Evolutionary conservation across 2,329 filamentous ascomycete genomes (phyloP), one percentile per base, ranked within the genome.

Genomic region (Raffaelea ambrosiae): DNA sequence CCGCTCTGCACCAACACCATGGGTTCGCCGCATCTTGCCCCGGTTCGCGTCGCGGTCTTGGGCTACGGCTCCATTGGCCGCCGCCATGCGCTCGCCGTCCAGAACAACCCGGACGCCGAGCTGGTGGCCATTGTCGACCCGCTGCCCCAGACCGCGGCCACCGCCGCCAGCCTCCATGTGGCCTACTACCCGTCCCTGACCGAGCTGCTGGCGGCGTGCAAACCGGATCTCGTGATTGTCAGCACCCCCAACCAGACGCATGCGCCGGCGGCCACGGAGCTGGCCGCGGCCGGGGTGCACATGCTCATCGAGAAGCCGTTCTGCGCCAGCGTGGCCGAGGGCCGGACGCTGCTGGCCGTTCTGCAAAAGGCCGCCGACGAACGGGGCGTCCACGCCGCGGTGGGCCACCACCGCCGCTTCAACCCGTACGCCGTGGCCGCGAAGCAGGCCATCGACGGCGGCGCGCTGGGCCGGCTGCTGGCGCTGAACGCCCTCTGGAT

Each of bases 381-480:
- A 33, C 26, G 10, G 20, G 20, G 19, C 2, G 49, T 55, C 3
- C 44, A 51, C 7, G 53, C 61, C 0, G 62, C 79, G 1, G 72
- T 77, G 2, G 77, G 76, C 7, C 77, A 81, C 52, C 77, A 81
- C 55, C 67, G 77, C 10, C 69, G 77, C 3, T 81, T 81, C 62
- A 80, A 81, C 54, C 71, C 71, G 0, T 78, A 76, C 57, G 67
- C 78, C 5, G 59, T 67, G 5, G 65, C 71, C 2, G 66, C 75
- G 0, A 79, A 78, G 51, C 53, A 66, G 14, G 60, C 67, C 1
- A 53, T 81, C 1, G 53, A 59, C 0, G 56, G 63, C 0, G 62
- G 64, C 26, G 7, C 7, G 26, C 26, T 29, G 7, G 26, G 26
- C 26, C 7, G 13, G 26, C 7, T 29, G 7, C 7, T 29, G 26